These are phyloP conservation scores for Thymus mandschuricus DNA, from an alignment of 257 asterid genomes.

Conservation along the genomic window DNA sequence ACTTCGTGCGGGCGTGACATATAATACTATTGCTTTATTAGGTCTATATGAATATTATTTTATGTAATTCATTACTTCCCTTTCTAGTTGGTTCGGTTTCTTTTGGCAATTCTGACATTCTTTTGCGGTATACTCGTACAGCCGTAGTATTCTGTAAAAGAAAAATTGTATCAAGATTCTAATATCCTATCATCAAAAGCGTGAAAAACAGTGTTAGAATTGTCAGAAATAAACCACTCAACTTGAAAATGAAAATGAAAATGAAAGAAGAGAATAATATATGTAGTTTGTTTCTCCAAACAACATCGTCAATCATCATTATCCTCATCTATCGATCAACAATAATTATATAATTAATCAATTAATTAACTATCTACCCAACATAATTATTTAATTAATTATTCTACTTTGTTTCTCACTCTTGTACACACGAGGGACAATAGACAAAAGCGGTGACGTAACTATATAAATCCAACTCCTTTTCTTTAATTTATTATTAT, in stretches of 20 bases:
- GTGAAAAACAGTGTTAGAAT: too few relatives aligned
- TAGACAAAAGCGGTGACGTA: constrained; percentile 34
- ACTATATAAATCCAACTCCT: constrained; percentile 27
- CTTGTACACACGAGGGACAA: constrained; percentile 40
- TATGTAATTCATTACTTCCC: not conserved
- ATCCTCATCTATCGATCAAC: constrained; percentile 8
- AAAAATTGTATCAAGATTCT: too few relatives aligned
- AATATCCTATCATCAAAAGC: too few relatives aligned
- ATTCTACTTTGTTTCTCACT: constrained; percentile 35
- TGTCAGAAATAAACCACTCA: too few relatives aligned
- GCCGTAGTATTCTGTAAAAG: too few relatives aligned
- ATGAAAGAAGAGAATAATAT: too few relatives aligned
- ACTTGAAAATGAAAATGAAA: too few relatives aligned
- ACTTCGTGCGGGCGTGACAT: constrained; percentile 2
- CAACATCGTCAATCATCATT: constrained; percentile 12
- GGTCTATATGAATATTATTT: not conserved
- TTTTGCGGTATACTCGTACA: too few relatives aligned
- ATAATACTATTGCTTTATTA: constrained; percentile 25
- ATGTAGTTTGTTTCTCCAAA: constrained; percentile 7
- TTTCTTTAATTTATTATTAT: not conserved
- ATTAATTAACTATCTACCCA: not conserved
- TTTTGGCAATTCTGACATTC: too few relatives aligned
- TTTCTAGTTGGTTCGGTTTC: too few relatives aligned
- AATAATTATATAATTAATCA: not conserved
- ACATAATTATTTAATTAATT: not conserved